These are phyloP conservation scores for Chernovozyma sophiae-reginae DNA, from an alignment of 1,139 yeast species.

Conservation along the genomic window DNA sequence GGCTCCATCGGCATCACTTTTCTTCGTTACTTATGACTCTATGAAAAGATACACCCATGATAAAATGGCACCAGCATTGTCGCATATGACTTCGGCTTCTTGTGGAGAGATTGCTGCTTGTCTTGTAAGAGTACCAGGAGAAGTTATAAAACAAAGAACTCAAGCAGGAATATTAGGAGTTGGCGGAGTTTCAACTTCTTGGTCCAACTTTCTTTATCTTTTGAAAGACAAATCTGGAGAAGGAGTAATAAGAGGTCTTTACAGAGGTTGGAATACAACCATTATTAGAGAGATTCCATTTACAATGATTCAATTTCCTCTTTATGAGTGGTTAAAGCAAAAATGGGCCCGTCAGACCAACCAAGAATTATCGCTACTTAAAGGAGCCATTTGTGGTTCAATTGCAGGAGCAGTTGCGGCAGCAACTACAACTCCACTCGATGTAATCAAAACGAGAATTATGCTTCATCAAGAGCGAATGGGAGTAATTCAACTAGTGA, in stretches of 20 bases:
- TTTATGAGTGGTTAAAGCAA: conserved; percentile 77
- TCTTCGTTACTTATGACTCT: conserved; percentile 84
- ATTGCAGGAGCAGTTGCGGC: conserved; percentile 95
- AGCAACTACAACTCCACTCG: conserved; percentile 89
- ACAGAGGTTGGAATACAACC: conserved; percentile 91
- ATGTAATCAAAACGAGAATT: conserved; percentile 84
- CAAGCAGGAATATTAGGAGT: conserved; percentile 59
- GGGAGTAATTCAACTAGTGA: conserved; percentile 43
- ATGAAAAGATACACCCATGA: conserved; percentile 53
- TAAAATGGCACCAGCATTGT: conserved; percentile 32
- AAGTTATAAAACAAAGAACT: conserved; percentile 90
- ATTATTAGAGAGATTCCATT: conserved; percentile 94
- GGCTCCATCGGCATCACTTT: conserved; percentile 90
- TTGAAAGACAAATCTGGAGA: conserved; percentile 63
- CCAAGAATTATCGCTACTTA: conserved; percentile 50
- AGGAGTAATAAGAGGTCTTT: conserved; percentile 72
- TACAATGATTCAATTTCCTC: conserved; percentile 90
- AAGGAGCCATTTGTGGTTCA: conserved; percentile 93
- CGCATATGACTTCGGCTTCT: conserved; percentile 85
- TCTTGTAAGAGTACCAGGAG: conserved; percentile 92
- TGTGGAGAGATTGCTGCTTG: conserved; percentile 93
- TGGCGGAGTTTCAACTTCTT: conserved; percentile 54
- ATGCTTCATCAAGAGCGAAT: conserved; percentile 65
- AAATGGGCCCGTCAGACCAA: conserved; percentile 40
- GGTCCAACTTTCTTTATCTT: conserved; percentile 60